Evolutionary conservation across 2,329 filamentous ascomycete species (phyloP).

Genomic region (Colletotrichum gloeosporioides): DNA sequence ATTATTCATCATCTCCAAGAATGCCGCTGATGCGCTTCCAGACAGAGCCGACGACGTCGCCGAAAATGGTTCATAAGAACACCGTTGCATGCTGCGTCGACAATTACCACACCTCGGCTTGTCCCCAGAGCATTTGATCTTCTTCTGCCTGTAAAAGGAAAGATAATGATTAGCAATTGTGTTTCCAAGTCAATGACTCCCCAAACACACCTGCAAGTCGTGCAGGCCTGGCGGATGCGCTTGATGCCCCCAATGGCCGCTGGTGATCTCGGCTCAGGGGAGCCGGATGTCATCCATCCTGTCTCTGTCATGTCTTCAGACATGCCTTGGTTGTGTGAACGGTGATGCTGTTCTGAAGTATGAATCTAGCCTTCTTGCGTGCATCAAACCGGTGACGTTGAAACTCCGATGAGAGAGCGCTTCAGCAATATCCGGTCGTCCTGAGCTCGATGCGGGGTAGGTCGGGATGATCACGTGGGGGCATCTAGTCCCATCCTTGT

Average conservation of each 20-base stretch:
- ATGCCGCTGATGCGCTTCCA: neutral
- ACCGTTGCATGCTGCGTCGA: neutral
- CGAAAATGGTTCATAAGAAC: neutral
- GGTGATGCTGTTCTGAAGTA: neutral
- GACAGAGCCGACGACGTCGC: neutral
- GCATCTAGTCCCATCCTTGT: neutral
- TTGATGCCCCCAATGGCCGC: neutral
- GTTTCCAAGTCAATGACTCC: rapidly evolving
- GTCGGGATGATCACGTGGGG: neutral
- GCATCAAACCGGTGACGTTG: neutral
- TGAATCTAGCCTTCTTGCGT: neutral
- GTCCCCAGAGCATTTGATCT: neutral
- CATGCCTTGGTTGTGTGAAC: neutral
- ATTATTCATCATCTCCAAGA: neutral
- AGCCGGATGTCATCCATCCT: neutral
- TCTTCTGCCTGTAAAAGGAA: neutral
- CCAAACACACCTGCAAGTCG: neutral
- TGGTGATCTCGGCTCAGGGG: neutral
- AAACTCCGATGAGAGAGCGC: neutral
- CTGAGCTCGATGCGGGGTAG: neutral
- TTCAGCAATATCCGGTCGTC: neutral
- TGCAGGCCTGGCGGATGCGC: neutral
- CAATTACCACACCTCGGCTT: neutral
- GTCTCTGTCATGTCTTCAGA: neutral
- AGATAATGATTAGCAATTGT: neutral